A percentile compares a stretch with the other conserved stretches of the same genome.
Conservation (phyloP, 140 eudicot species). For the Cichorium intybus region DNA sequence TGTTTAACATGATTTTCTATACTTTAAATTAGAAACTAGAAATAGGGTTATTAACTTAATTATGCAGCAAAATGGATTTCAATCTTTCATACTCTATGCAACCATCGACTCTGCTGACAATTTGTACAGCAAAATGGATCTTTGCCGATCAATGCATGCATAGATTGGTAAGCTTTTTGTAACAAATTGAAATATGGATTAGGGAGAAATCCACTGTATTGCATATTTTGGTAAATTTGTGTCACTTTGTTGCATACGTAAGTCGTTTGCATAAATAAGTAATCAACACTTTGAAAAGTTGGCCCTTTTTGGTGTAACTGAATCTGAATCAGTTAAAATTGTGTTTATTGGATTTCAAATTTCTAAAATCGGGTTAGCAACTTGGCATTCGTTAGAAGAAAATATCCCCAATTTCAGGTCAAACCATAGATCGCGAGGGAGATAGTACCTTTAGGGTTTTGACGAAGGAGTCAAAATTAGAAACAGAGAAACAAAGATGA, state of each 20-base stretch:
- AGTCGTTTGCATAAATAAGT: too few relatives aligned
- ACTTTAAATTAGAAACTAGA: too few relatives aligned
- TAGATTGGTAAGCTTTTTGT: not conserved
- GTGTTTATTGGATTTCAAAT: not conserved
- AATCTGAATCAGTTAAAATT: not conserved
- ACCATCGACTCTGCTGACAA: too few relatives aligned
- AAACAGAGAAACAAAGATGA: constrained; percentile 59
- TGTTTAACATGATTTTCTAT: too few relatives aligned
- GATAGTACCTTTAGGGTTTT: constrained; percentile 59
- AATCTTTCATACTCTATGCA: too few relatives aligned
- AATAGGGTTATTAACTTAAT: too few relatives aligned
- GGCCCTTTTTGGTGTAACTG: too few relatives aligned
- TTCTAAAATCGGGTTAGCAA: not conserved
- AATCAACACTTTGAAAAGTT: too few relatives aligned
- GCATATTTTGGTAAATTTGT: too few relatives aligned
- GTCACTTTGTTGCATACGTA: too few relatives aligned
- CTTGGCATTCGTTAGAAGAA: too few relatives aligned
- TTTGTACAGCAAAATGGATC: not conserved
- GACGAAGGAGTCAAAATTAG: constrained; percentile 66
- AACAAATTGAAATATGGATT: not conserved
- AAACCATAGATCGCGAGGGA: not conserved
- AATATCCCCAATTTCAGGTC: not conserved
- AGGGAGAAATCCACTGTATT: not conserved
- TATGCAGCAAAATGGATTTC: too few relatives aligned
- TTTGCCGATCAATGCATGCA: not conserved